Evolutionary conservation across 257 asterid genomes (phyloP).

Genomic region (Nicotiana attenuata): DNA sequence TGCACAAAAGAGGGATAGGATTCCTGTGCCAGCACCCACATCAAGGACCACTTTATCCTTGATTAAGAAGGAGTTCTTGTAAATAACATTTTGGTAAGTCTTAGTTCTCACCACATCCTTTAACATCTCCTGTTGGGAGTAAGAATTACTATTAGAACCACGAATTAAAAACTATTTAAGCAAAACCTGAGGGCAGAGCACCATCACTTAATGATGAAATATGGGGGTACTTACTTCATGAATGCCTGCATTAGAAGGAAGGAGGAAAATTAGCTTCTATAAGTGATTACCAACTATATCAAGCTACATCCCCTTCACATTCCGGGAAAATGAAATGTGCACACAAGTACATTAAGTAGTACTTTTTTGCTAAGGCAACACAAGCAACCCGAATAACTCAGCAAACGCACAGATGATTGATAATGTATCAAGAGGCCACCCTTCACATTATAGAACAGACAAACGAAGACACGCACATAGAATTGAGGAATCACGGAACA

Average conservation of each 20-base stretch:
- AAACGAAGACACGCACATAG: background rate
- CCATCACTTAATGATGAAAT: background rate
- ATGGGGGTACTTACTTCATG: slow-evolving; percentile 71
- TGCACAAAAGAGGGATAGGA: slow-evolving; percentile 93
- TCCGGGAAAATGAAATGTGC: background rate
- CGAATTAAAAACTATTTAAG: background rate
- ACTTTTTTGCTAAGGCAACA: background rate
- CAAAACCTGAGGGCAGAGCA: background rate
- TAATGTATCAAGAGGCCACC: background rate
- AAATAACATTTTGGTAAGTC: slow-evolving; percentile 82
- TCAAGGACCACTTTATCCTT: slow-evolving; percentile 93
- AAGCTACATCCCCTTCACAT: background rate
- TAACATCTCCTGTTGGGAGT: slow-evolving; percentile 74
- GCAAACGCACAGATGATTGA: background rate
- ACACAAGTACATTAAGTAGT: background rate
- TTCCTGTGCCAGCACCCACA: slow-evolving; percentile 98
- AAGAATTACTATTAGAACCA: slow-evolving; percentile 5
- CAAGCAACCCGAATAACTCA: background rate
- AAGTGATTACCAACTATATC: background rate
- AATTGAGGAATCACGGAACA: no score
- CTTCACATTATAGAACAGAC: background rate
- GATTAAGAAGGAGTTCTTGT: slow-evolving; percentile 71
- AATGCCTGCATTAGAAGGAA: slow-evolving; percentile 56
- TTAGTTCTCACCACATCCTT: slow-evolving; percentile 86
- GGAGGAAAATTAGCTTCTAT: slow-evolving; percentile 11